Base-by-base conservation (phyloP, 2,329 filamentous ascomycete genomes). In the Hypoxylon sp. region DNA sequence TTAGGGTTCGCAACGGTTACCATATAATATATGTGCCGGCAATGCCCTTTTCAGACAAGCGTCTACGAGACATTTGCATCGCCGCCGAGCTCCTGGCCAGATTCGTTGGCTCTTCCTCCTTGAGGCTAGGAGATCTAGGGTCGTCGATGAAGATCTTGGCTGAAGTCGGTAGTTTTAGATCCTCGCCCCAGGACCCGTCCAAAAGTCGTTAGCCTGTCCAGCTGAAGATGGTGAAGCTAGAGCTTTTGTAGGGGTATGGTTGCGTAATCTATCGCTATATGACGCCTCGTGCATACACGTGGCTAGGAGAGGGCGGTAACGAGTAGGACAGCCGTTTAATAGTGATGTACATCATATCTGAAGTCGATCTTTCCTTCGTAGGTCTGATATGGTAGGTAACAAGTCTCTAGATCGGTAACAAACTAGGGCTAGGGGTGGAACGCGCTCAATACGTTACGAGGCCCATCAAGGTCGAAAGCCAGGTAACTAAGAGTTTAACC, bases 11-110 rank as follows among this genome's bases (percentile, higher is more conserved):
- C 16, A 2, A 29, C 19, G 29, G 27, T 32, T 41, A 7, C 29
- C n/a, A n/a, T n/a, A n/a, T n/a, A n/a, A n/a, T 34, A 30, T 21
- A 34, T 46, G 11, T 55, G 19, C 52, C 27, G 39, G 32, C 12
- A 46, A 34, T 46, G 8, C 16, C n/a, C n/a, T n/a, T n/a, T n/a
- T n/a, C n/a, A 23, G 25, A 32, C 23, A 5, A 23, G 12, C 11
- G 19, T 43, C 7, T 23, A 23, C 37, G 25, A 32, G 39, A 9
- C 11, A 21, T 11, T 12, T 25, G 19, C 12, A n/a, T 52, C 50
- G 19, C 16, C 11, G 16, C 32, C 21, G 14, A 52, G 50, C 32
- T 16, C 5, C 11, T 27, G 21, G 9, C 30, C 7, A 29, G 32
- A 14, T 41, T 41, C n/a, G 32, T 41, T 52, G 37, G 32, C 32